Evolutionary conservation across 345 rosid genomes (phyloP).

Genomic region (Moringa oleifera): DNA sequence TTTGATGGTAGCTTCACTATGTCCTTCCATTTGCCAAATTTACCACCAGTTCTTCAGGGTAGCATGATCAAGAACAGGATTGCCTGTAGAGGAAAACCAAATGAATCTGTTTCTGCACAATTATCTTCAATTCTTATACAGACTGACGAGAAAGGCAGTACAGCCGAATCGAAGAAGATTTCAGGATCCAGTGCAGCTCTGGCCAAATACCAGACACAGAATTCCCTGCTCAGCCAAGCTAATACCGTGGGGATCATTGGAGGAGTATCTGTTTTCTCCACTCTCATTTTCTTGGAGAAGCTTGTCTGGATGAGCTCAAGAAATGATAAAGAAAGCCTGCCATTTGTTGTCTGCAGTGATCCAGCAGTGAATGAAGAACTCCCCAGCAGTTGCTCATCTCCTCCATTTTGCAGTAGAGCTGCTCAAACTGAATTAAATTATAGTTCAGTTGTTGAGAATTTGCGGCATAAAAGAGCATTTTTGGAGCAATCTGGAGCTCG

Average conservation of each 20-base stretch:
- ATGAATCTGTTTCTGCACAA: slow-evolving; percentile 10
- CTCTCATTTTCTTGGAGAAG: slow-evolving; percentile 48
- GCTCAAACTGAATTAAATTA: neutral
- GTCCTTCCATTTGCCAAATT: slow-evolving; percentile 10
- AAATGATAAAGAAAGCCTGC: slow-evolving; percentile 28
- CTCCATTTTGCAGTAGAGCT: neutral
- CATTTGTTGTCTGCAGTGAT: slow-evolving; percentile 44
- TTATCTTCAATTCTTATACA: slow-evolving; percentile 21
- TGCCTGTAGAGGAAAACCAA: slow-evolving; percentile 15
- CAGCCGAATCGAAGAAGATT: slow-evolving; percentile 15
- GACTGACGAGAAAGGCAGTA: slow-evolving; percentile 17
- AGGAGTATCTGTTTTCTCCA: slow-evolving; percentile 41
- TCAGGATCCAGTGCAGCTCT: slow-evolving; percentile 11
- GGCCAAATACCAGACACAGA: slow-evolving; percentile 5
- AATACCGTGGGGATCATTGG: slow-evolving; percentile 45
- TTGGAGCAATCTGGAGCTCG: slow-evolving; percentile 47
- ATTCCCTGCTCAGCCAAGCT: slow-evolving; percentile 18
- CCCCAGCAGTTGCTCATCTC: neutral
- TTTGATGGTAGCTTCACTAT: slow-evolving; percentile 23
- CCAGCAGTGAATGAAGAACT: slow-evolving; percentile 16
- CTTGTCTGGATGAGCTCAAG: slow-evolving; percentile 36
- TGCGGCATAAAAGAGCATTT: slow-evolving; percentile 34
- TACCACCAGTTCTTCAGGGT: slow-evolving; percentile 18
- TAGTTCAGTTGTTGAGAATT: slow-evolving; percentile 22
- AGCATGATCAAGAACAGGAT: slow-evolving; percentile 13